A percentile compares a stretch with the other conserved stretches of the same genome.
Conservation (phyloP, 306 rosid genomes). For the Vicia sativa region DNA sequence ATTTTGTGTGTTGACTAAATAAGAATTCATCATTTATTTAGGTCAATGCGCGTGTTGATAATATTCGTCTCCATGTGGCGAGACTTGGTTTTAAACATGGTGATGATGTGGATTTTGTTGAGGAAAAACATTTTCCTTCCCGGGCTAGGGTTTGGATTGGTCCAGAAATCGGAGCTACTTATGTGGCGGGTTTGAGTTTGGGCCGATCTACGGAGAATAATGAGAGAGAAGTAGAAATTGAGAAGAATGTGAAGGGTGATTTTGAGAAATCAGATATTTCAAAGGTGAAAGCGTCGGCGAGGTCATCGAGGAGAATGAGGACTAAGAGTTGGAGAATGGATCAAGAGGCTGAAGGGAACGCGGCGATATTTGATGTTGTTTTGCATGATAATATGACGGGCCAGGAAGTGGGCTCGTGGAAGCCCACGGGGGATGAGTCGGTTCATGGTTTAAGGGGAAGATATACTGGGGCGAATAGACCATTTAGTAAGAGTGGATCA, state of each 20-base stretch:
- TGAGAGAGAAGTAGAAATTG: constrained; percentile 64
- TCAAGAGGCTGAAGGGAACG: constrained; percentile 84
- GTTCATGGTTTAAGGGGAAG: constrained; percentile 46
- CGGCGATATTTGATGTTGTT: constrained; percentile 74
- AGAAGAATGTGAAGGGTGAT: constrained; percentile 59
- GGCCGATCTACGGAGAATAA: constrained; percentile 72
- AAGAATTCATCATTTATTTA: constrained; percentile 40
- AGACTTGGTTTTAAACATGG: constrained; percentile 55
- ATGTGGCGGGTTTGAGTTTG: constrained; percentile 71
- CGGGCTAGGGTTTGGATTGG: constrained; percentile 80
- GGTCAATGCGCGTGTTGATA: constrained; percentile 77
- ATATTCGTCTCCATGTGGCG: constrained; percentile 68
- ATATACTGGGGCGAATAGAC: constrained; percentile 48
- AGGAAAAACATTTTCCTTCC: constrained; percentile 77
- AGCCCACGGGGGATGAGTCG: constrained; percentile 20
- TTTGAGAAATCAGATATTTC: constrained; percentile 45
- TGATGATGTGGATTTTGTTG: constrained; percentile 52
- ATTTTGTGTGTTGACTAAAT: no score
- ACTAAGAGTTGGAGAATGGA: constrained; percentile 83
- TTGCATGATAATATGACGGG: constrained; percentile 63
- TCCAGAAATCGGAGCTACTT: constrained; percentile 82
- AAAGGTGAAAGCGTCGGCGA: constrained; percentile 49
- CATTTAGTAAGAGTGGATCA: constrained; percentile 69
- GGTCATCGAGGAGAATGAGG: constrained; percentile 45
- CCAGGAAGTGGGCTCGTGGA: constrained; percentile 59